phyloP scores from a whole-genome alignment of 169 alveolate genomes.

The Miamiensis avidus region DNA sequence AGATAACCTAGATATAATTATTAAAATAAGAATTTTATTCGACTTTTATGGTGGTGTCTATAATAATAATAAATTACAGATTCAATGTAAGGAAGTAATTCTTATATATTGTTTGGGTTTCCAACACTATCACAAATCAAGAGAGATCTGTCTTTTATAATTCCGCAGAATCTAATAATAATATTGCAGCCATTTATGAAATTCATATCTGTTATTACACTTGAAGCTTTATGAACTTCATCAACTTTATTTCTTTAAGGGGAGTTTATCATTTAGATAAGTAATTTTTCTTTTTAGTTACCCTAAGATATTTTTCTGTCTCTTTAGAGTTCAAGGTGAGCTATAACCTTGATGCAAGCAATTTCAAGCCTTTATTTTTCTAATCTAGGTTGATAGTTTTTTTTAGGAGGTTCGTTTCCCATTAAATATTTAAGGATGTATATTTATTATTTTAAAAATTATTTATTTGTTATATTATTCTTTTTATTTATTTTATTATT shows the following conservation, averaged over 20 bases:
- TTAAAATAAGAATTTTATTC: no score
- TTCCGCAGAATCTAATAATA: constrained; percentile 30
- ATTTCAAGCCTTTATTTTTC: constrained; percentile 24
- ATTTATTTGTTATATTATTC: no score
- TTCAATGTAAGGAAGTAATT: constrained; percentile 36
- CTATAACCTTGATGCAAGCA: constrained; percentile 29
- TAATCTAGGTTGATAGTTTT: constrained; percentile 15
- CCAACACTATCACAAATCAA: constrained; percentile 31
- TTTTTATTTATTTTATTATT: no score
- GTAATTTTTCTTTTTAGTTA: constrained; percentile 22
- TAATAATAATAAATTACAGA: neutral
- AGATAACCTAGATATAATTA: neutral
- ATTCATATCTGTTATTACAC: constrained; percentile 19
- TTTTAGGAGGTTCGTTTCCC: constrained; percentile 26
- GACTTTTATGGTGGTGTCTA: neutral
- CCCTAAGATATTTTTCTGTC: constrained; percentile 35
- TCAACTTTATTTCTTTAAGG: constrained; percentile 29
- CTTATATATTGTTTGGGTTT: constrained; percentile 28
- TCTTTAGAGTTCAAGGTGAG: constrained; percentile 39
- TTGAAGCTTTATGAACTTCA: constrained; percentile 30
- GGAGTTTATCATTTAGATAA: constrained; percentile 21
- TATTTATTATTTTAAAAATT: no score
- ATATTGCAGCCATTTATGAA: constrained; percentile 38
- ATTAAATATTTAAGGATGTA: neutral
- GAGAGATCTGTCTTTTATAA: constrained; percentile 35